phyloP scores from a whole-genome alignment of 108 stramenopile genomes.

The Phaeodactylum tricornutum region DNA sequence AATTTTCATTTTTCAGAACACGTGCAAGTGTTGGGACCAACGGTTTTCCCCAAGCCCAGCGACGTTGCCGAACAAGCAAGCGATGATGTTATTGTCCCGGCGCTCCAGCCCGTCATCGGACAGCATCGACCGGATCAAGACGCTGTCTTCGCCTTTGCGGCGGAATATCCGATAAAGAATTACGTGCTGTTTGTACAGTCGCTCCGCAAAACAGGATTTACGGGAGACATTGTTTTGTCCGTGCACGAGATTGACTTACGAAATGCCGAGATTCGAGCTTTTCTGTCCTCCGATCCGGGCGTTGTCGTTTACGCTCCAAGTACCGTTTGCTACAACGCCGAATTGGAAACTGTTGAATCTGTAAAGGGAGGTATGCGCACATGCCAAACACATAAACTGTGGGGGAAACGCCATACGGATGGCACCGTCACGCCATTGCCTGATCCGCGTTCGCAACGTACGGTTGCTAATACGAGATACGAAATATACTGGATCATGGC shows the following conservation, averaged over 20 bases:
- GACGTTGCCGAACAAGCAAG: background rate
- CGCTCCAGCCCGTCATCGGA: conserved; percentile 6
- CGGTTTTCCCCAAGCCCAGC: conserved; percentile 19
- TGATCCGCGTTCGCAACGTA: conserved; percentile 16
- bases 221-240: conserved; percentile 44
- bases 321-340: conserved; percentile 24
- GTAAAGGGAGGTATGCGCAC: conserved; percentile 39
- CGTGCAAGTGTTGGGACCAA: conserved; percentile 9
- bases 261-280: conserved; percentile 8
- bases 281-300: conserved; percentile 17
- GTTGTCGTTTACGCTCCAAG: conserved; percentile 24
- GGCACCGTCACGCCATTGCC: background rate
- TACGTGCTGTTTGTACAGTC: conserved; percentile 38
- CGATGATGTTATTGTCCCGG: background rate
- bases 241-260: conserved; percentile 18
- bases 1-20: too few species aligned
- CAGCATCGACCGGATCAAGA: conserved; percentile 28
- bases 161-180: conserved; percentile 19
- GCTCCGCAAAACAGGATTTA: conserved; percentile 34
- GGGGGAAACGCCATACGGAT: conserved; percentile 1
- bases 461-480: conserved; percentile 37
- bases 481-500: conserved; percentile 59
- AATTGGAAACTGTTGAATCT: conserved; percentile 11
- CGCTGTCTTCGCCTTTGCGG: conserved; percentile 17
- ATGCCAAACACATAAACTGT: conserved; percentile 35